Evolutionary conservation across 2,329 filamentous ascomycete species (phyloP).

Genomic region (Tetracladium maxilliforme): DNA sequence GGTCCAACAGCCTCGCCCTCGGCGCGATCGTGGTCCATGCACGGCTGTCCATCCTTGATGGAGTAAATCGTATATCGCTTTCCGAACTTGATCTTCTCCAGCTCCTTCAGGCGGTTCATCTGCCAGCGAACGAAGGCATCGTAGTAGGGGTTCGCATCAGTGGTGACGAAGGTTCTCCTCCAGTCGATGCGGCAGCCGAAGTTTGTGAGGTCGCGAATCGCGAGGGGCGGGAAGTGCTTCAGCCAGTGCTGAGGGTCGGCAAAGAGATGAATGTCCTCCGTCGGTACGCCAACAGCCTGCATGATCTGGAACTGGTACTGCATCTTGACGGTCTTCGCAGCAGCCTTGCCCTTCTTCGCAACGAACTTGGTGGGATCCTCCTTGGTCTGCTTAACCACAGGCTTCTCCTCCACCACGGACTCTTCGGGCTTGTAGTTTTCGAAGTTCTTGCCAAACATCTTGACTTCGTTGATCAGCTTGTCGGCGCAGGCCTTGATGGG

Average conservation of each 20-base stretch:
- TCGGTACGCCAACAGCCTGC: conserved; percentile 75
- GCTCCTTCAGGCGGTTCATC: conserved; percentile 80
- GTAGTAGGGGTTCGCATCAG: conserved; percentile 92
- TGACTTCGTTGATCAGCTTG: conserved; percentile 82
- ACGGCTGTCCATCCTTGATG: conserved; percentile 77
- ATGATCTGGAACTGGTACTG: conserved; percentile 97
- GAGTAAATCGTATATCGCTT: conserved; percentile 90
- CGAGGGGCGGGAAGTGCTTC: conserved; percentile 75
- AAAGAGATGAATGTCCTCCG: conserved; percentile 84
- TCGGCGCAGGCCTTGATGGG: conserved; percentile 96
- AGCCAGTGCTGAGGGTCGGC: conserved; percentile 89
- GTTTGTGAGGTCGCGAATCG: conserved; percentile 63
- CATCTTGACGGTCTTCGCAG: conserved; percentile 77
- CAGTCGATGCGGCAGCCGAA: conserved; percentile 85
- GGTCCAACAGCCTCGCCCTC: conserved; percentile 70
- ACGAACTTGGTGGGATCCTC: conserved; percentile 84
- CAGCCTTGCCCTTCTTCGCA: conserved; percentile 84
- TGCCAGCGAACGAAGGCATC: conserved; percentile 95
- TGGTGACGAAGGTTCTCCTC: conserved; percentile 85
- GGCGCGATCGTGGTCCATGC: conserved; percentile 75
- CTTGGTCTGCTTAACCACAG: conserved; percentile 52
- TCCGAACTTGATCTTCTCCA: conserved; percentile 87
- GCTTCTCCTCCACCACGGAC: conserved; percentile 32
- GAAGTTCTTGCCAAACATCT: conserved; percentile 78
- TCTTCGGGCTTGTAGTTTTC: conserved; percentile 56